A percentile compares a stretch with the other conserved stretches of the same genome.
Evolutionary conservation across 2,329 filamentous ascomycete species (phyloP).

Genomic region (Cladosporium sp.): DNA sequence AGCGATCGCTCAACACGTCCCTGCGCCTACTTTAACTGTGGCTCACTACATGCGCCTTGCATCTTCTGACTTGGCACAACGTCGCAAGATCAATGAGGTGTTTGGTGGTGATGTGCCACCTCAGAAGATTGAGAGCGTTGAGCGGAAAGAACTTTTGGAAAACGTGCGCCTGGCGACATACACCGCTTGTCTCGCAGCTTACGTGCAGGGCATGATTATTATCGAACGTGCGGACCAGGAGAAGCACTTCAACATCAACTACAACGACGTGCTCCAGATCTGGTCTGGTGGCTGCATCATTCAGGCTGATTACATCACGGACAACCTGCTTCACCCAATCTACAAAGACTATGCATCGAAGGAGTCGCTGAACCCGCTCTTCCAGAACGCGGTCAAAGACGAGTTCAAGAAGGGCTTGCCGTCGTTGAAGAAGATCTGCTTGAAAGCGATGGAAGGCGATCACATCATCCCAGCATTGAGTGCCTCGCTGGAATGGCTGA

Average conservation of each 20-base stretch:
- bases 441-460: slow-evolving; percentile 53
- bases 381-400: slow-evolving; percentile 44
- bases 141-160: slow-evolving; percentile 48
- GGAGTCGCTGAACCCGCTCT: slow-evolving; percentile 45
- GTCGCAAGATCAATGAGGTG: slow-evolving; percentile 49
- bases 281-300: slow-evolving; percentile 72
- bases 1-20: slow-evolving; percentile 57
- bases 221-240: slow-evolving; percentile 56
- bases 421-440: slow-evolving; percentile 53
- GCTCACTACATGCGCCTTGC: slow-evolving; percentile 62
- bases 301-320: slow-evolving; percentile 59
- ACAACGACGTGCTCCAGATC: slow-evolving; percentile 52
- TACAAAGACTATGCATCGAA: slow-evolving; percentile 32
- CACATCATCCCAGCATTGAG: slow-evolving; percentile 58
- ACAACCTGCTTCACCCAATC: slow-evolving; percentile 51
- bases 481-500: slow-evolving; percentile 63
- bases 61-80: slow-evolving; percentile 57
- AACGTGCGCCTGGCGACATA: slow-evolving; percentile 60
- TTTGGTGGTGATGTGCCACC: slow-evolving; percentile 39
- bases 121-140: slow-evolving; percentile 29
- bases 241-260: slow-evolving; percentile 57
- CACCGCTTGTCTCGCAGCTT: slow-evolving; percentile 57
- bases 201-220: slow-evolving; percentile 62
- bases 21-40: slow-evolving; percentile 59
- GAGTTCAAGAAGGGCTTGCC: slow-evolving; percentile 52